These are phyloP conservation scores for Aspergillus uvarum DNA, from an alignment of 2,329 filamentous ascomycete genomes.

Conservation along the genomic window DNA sequence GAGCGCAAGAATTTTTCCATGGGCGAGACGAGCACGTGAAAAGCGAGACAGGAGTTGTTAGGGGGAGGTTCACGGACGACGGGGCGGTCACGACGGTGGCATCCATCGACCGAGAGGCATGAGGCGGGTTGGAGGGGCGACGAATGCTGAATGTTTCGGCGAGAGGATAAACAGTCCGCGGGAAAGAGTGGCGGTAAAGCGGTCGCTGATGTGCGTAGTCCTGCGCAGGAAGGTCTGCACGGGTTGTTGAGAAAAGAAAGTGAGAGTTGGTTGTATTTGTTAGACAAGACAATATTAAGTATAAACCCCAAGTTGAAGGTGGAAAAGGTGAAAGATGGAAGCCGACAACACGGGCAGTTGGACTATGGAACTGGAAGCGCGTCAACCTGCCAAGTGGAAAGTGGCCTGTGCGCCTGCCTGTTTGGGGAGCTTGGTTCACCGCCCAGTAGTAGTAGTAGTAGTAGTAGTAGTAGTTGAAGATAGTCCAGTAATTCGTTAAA, in stretches of 20 bases:
- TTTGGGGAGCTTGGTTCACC: too few species aligned
- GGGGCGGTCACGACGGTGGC: slow-evolving; percentile 2
- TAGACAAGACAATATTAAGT: background rate
- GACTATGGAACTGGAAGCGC: too few species aligned
- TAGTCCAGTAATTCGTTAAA: too few species aligned
- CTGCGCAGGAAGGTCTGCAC: background rate
- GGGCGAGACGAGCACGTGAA: slow-evolving; percentile 7
- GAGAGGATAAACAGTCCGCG: slow-evolving; percentile 4
- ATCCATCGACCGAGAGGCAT: slow-evolving; percentile 7
- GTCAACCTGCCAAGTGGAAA: too few species aligned
- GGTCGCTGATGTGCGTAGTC: background rate
- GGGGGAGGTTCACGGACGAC: slow-evolving; percentile 3
- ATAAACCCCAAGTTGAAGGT: background rate
- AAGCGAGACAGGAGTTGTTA: background rate
- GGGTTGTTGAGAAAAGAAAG: background rate
- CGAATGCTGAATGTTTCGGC: background rate
- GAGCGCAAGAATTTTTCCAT: slow-evolving; percentile 95
- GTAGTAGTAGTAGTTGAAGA: too few species aligned
- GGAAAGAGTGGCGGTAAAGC: background rate
- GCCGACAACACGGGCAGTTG: too few species aligned
- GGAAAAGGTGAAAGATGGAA: background rate
- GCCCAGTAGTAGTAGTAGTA: too few species aligned
- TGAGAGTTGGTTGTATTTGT: too few species aligned
- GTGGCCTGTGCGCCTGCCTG: too few species aligned
- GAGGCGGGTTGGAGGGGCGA: slow-evolving; percentile 9